Percentiles rank a stretch among this genome's conserved stretches.
Evolutionary conservation across 495 filamentous ascomycete species (phyloP).

Genomic region (Penicillium maclennaniae): DNA sequence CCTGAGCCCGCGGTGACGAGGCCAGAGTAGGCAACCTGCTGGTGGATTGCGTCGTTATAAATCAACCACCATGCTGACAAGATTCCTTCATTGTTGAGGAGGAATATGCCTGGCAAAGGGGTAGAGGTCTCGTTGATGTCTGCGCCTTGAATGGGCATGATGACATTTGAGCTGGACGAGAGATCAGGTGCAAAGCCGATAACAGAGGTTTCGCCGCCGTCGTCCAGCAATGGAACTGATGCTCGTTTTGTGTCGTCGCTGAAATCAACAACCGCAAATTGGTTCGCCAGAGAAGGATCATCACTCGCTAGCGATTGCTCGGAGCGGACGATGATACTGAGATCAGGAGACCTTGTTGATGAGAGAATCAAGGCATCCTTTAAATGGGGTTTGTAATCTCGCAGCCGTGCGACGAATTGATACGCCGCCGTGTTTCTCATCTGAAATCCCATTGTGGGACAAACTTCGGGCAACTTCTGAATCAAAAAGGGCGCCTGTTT

Average conservation of each 20-base stretch:
- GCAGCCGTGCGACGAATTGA: conserved; percentile 70
- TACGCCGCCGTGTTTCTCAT: conserved; percentile 61
- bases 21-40: conserved; percentile 67
- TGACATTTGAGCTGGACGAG: conserved; percentile 72
- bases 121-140: conserved; percentile 70
- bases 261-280: conserved; percentile 70
- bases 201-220: conserved; percentile 65
- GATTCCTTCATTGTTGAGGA: conserved; percentile 86
- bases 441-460: conserved; percentile 58
- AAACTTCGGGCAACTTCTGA: conserved; percentile 68
- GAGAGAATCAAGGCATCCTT: conserved; percentile 76
- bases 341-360: conserved; percentile 72
- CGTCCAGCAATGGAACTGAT: conserved; percentile 69
- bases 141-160: conserved; percentile 71
- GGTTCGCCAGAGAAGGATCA: conserved; percentile 55
- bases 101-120: conserved; percentile 80
- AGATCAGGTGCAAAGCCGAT: conserved; percentile 82
- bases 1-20: conserved; percentile 48
- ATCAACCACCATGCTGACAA: conserved; percentile 86
- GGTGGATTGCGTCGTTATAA: conserved; percentile 78
- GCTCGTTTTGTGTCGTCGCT: conserved; percentile 76
- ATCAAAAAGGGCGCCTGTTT: conserved; percentile 55
- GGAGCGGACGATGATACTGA: conserved; percentile 73
- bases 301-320: conserved; percentile 59
- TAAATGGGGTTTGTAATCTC: conserved; percentile 72